These are phyloP conservation scores for Fusarium sp. DNA, from an alignment of 2,329 filamentous ascomycete species.

Conservation along the genomic window DNA sequence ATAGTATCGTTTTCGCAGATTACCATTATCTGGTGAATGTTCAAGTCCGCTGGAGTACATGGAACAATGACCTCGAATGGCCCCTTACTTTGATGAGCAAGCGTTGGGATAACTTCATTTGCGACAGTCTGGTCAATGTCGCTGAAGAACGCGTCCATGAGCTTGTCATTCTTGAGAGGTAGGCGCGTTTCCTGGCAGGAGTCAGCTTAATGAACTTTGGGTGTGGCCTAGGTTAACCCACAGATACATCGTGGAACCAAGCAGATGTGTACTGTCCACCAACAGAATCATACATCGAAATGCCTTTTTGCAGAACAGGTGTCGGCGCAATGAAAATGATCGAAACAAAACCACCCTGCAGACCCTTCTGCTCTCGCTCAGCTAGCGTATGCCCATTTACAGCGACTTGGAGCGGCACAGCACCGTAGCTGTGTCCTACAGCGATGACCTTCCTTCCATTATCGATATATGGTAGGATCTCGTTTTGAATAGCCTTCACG, in stretches of 20 bases:
- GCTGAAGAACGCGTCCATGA: constrained; percentile 18
- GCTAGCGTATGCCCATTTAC: constrained; percentile 2
- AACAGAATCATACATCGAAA: constrained; percentile 25
- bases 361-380: constrained; percentile 2
- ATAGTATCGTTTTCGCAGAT: constrained; percentile 20
- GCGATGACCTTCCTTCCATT: constrained; percentile 7
- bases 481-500: constrained; percentile 9
- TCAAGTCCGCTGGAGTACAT: constrained; percentile 8
- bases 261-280: neutral
- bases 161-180: constrained; percentile 2
- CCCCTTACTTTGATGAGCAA: constrained; percentile 24
- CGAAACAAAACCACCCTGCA: constrained; percentile 18
- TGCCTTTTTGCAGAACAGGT: constrained; percentile 15
- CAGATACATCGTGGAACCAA: constrained; percentile 25
- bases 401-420: constrained; percentile 18
- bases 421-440: constrained; percentile 36
- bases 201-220: neutral
- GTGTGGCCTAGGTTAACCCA: neutral
- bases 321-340: constrained; percentile 20
- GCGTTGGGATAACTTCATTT: neutral
- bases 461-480: neutral
- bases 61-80: constrained; percentile 18
- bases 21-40: constrained; percentile 10
- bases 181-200: neutral
- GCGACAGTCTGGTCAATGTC: constrained; percentile 19